Percentiles rank a stretch among this genome's conserved stretches.
These are phyloP conservation scores for Coprinopsis sp. DNA, from an alignment of 768 basidiomycete genomes.

Conservation along the genomic window DNA sequence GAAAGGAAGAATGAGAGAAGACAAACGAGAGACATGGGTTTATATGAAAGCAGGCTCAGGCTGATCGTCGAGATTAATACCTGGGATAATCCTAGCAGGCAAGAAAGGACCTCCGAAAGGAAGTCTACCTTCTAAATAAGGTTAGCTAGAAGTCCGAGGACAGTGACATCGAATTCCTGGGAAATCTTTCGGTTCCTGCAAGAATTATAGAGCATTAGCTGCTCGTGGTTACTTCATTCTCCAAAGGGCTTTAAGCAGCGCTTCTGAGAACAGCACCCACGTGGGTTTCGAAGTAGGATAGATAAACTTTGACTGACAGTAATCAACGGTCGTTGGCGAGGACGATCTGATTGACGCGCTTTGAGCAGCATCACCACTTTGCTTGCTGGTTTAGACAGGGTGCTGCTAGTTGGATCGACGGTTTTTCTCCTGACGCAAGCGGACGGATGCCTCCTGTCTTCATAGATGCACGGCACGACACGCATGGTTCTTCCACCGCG, in stretches of 20 bases:
- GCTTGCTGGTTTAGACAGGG: too few species aligned
- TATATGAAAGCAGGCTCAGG: slow-evolving; percentile 4
- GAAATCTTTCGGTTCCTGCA: background rate
- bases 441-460: too few species aligned
- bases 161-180: background rate
- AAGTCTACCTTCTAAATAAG: slow-evolving; percentile 25
- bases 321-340: too few species aligned
- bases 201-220: background rate
- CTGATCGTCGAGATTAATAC: slow-evolving; percentile 2
- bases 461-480: too few species aligned
- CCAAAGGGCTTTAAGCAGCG: background rate
- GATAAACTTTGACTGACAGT: too few species aligned
- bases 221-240: background rate
- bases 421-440: background rate
- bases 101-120: slow-evolving; percentile 23
- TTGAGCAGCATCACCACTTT: background rate
- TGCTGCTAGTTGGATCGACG: background rate
- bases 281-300: slow-evolving; percentile 3
- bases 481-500: too few species aligned
- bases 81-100: background rate
- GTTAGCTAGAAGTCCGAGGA: slow-evolving; percentile 13
- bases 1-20: slow-evolving; percentile 15
- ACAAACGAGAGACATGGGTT: slow-evolving; percentile 4
- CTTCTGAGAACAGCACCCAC: slow-evolving; percentile 5
- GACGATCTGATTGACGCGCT: slow-evolving; percentile 7